These are phyloP conservation scores for Epithemia pelagica DNA, from an alignment of 108 stramenopile species.

Conservation along the genomic window DNA sequence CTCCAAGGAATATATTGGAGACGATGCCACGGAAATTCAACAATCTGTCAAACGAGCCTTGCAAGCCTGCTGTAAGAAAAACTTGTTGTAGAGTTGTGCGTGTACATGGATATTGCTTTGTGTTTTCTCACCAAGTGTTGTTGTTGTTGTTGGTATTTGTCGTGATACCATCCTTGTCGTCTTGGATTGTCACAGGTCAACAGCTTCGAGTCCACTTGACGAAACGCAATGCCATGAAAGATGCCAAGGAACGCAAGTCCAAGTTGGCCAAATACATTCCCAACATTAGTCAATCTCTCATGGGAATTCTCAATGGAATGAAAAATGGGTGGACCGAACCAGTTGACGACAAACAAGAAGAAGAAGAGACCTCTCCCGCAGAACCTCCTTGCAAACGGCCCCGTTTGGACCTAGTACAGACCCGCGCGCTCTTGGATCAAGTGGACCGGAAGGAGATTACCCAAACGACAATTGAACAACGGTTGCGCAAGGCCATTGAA, in stretches of 20 bases:
- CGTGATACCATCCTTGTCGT: too few species aligned
- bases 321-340: too few species aligned
- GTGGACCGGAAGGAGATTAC: constrained; percentile 44
- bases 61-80: constrained; percentile 50
- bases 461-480: constrained; percentile 32
- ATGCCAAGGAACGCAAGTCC: constrained; percentile 73
- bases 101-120: not conserved
- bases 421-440: constrained; percentile 28
- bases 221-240: constrained; percentile 68
- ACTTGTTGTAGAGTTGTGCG: too few species aligned
- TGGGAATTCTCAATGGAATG: constrained; percentile 67
- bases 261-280: constrained; percentile 76
- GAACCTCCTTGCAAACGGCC: constrained; percentile 34
- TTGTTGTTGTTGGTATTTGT: not conserved
- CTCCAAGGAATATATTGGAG: constrained; percentile 93
- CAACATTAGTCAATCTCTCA: constrained; percentile 64
- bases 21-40: constrained; percentile 82
- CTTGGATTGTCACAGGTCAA: too few species aligned
- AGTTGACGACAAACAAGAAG: too few species aligned
- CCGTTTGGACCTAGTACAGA: constrained; percentile 8
- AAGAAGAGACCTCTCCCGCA: constrained; percentile 21
- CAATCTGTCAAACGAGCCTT: constrained; percentile 68
- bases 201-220: constrained; percentile 60
- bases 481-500: constrained; percentile 53
- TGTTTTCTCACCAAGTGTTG: not conserved